phyloP scores from a whole-genome alignment of 2,329 filamentous ascomycete genomes.

The Colletotrichum endophyticum region DNA sequence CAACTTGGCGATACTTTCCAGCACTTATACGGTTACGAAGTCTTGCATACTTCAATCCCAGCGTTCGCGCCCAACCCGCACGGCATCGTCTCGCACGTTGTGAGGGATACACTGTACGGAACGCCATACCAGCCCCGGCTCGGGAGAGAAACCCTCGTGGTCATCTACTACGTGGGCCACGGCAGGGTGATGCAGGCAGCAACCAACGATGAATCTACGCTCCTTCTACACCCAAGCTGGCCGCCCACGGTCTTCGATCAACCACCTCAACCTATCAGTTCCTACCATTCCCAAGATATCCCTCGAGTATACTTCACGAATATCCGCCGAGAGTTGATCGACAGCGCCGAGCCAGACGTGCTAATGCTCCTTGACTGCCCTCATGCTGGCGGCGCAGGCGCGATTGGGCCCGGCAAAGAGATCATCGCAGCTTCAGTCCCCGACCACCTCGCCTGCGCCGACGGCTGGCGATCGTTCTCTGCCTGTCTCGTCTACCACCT shows the following conservation, averaged over 20 bases:
- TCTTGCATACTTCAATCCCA: neutral
- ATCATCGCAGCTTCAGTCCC: neutral
- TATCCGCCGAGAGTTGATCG: neutral
- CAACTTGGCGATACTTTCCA: neutral
- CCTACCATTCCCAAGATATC: neutral
- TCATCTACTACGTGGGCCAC: neutral
- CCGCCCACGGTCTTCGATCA: neutral
- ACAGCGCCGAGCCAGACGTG: neutral
- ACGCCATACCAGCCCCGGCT: neutral
- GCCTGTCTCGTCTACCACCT: neutral
- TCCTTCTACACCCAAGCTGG: neutral
- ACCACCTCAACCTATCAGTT: neutral
- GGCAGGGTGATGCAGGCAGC: neutral
- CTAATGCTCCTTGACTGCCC: neutral
- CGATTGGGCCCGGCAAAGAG: neutral
- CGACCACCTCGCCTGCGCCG: neutral
- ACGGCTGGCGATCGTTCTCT: neutral
- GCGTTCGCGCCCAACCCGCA: neutral
- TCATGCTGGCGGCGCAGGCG: accelerated
- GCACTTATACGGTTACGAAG: neutral
- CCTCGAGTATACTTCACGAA: neutral
- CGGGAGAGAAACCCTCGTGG: neutral
- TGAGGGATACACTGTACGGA: neutral
- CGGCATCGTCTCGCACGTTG: neutral
- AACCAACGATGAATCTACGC: neutral